phyloP scores from a whole-genome alignment of 805 yeast species.

The Ogataea thermomethanolica region DNA sequence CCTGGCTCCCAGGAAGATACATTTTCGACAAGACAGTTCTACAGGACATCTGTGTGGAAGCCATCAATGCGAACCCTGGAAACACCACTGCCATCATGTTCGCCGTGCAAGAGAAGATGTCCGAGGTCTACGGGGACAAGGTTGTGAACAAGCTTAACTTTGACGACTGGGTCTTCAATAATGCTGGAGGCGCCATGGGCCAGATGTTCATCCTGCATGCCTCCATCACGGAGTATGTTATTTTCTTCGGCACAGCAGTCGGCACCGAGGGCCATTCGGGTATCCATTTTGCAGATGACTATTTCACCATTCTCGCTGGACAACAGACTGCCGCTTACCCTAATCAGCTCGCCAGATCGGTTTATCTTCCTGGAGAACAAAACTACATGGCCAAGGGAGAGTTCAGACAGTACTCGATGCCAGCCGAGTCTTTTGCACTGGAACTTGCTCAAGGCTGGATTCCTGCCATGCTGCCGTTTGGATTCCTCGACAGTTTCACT shows the following conservation, averaged over 20 bases:
- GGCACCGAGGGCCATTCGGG: constrained; percentile 98
- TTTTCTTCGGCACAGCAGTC: constrained; percentile 86
- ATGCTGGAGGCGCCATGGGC: constrained; percentile 99
- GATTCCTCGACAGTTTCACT: constrained; percentile 72
- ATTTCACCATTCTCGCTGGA: constrained; percentile 86
- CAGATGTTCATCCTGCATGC: constrained; percentile 94
- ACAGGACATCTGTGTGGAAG: constrained; percentile 54
- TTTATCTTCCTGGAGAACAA: constrained; percentile 83
- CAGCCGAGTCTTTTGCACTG: constrained; percentile 76
- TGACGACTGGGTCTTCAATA: constrained; percentile 93
- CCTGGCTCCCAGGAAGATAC: constrained; percentile 70
- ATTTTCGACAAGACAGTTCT: constrained; percentile 66
- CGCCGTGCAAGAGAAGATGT: constrained; percentile 56
- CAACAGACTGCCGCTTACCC: constrained; percentile 71
- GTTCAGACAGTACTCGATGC: constrained; percentile 85
- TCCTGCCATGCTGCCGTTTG: constrained; percentile 97
- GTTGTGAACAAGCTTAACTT: constrained; percentile 65
- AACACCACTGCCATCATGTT: constrained; percentile 61
- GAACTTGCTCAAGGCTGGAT: constrained; percentile 99
- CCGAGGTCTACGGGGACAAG: constrained; percentile 62
- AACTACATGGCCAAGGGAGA: constrained; percentile 74
- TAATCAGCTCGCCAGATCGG: constrained; percentile 57
- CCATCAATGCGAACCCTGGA: constrained; percentile 50
- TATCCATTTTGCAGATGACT: constrained; percentile 95
- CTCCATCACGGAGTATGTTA: constrained; percentile 86